Base-by-base conservation (phyloP, 2,329 filamentous ascomycete species). In the Aureobasidium sp. region DNA sequence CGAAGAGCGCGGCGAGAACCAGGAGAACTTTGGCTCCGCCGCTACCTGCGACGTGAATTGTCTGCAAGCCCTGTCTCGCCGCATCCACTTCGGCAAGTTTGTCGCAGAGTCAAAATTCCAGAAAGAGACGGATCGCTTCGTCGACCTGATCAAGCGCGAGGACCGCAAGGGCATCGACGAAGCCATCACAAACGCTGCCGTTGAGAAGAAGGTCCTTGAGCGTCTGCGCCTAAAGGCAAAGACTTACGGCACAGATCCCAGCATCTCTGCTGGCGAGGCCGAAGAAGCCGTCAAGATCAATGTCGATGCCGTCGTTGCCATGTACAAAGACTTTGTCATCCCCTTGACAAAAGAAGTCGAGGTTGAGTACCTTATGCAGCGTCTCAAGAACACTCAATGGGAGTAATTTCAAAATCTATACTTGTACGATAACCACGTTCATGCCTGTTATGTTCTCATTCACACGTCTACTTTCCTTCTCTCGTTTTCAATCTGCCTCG, bases 51-150 rank as follows among this genome's bases (percentile, higher is more conserved):
- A 99, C 75, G 94, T 99, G 64, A 83, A 85, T 59, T 93, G 89
- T 69, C 79, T 99, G 66, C 94, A 99, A 78, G 89, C 94, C 3
- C 78, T 99, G 50, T 95, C 90, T 42, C 83, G 93, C 45, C 82
- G 94, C 61, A 94, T 99, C 68, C 94, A 99, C 76, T 99, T 96
- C 77, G 94, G 94, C 68, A 99, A 97, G 78, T 97, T 97, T 70
- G 94, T 99, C 9, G 94, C 94, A 47, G 94, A 99, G 81, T 87
- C 88, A 63, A 99, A 99, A 78, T 99, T 97, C 76, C 83, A 84
- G 68, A 87, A 88, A 50, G 90, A 97, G 67, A 83, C 86, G 34
- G 90, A 92, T 68, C 83, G 79, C 65, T 99, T 93, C 73, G 92
- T 89, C 6, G 80, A 80, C 65, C 76, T 97, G 75, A 97, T 99